Evolutionary conservation across 371 early-diverging fungal species (phyloP).

Genomic region (Apophysomyces variabilis): DNA sequence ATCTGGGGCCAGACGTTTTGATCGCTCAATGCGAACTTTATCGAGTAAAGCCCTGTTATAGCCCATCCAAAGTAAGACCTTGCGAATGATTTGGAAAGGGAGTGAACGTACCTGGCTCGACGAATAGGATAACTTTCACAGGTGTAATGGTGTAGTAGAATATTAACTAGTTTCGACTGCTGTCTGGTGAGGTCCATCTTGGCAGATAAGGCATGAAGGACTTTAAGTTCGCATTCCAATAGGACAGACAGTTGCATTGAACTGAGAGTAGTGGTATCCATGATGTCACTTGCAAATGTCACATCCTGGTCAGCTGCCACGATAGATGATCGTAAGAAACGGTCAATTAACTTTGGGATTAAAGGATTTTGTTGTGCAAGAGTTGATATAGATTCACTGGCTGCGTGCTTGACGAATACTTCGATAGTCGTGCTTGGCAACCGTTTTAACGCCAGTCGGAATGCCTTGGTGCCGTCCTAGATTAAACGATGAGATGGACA

Average conservation of each 20-base stretch:
- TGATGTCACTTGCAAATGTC: conserved; percentile 29
- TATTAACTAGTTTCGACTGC: conserved; percentile 30
- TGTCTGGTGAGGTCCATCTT: conserved; percentile 27
- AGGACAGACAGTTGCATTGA: conserved; percentile 28
- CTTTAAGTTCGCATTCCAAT: conserved; percentile 46
- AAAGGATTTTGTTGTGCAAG: conserved; percentile 32
- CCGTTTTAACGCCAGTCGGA: conserved; percentile 34
- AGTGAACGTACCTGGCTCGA: conserved; percentile 32
- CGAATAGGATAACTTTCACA: conserved; percentile 37
- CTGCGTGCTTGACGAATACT: conserved; percentile 30
- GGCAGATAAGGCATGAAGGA: conserved; percentile 29
- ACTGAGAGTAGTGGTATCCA: conserved; percentile 22
- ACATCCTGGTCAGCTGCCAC: conserved; percentile 27
- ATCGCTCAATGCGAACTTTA: conserved; percentile 31
- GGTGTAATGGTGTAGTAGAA: conserved; percentile 33
- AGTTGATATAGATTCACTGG: conserved; percentile 24
- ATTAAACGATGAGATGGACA: background rate
- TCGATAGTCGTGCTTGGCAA: conserved; percentile 32
- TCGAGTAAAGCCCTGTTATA: conserved; percentile 22
- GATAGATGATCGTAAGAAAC: conserved; percentile 39
- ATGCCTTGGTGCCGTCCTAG: conserved; percentile 32
- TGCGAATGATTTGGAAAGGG: background rate
- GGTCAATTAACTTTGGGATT: conserved; percentile 46
- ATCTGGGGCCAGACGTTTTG: conserved; percentile 5
- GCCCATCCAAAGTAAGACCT: background rate